Evolutionary conservation across 768 basidiomycete species (phyloP).

Genomic region (Boletus fagicola): DNA sequence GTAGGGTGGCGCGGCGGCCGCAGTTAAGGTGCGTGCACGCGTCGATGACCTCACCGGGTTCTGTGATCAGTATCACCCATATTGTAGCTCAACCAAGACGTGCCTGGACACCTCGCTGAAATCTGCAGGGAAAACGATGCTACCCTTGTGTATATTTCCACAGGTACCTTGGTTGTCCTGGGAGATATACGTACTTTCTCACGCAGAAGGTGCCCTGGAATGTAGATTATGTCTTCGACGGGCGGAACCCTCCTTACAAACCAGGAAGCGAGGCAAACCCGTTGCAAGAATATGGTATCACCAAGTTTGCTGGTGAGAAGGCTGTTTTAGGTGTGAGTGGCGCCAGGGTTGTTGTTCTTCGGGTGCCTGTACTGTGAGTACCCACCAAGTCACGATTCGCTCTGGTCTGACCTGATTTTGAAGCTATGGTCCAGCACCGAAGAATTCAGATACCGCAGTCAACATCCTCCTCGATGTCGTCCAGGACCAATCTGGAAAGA

Average conservation of each 20-base stretch:
- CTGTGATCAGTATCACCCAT: background rate
- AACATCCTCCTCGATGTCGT: conserved; percentile 89
- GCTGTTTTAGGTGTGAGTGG: conserved; percentile 62
- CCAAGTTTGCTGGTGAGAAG: conserved; percentile 85
- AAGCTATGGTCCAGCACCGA: conserved; percentile 85
- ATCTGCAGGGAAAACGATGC: conserved; percentile 62
- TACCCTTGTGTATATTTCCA: conserved; percentile 88
- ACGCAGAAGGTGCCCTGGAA: conserved; percentile 5
- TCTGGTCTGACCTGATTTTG: conserved; percentile 2
- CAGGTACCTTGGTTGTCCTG: conserved; percentile 45
- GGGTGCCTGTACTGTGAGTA: conserved; percentile 85
- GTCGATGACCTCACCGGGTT: background rate
- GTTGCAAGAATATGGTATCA: conserved; percentile 81
- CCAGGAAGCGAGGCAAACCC: conserved; percentile 75
- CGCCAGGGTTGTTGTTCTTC: conserved; percentile 64
- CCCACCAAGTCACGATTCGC: background rate
- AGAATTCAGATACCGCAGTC: conserved; percentile 85
- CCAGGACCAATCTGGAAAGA: conserved; percentile 80
- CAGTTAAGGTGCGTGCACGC: conserved; percentile 49
- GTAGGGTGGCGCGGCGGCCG: conserved; percentile 59
- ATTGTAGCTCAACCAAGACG: conserved; percentile 79
- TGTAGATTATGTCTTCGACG: conserved; percentile 94
- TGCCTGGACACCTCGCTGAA: conserved; percentile 68
- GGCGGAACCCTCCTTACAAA: conserved; percentile 86
- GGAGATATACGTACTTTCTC: conserved; percentile 1